Conservation (phyloP, 1,284 basidiomycete species). For the Ganoderma resinaceum region DNA sequence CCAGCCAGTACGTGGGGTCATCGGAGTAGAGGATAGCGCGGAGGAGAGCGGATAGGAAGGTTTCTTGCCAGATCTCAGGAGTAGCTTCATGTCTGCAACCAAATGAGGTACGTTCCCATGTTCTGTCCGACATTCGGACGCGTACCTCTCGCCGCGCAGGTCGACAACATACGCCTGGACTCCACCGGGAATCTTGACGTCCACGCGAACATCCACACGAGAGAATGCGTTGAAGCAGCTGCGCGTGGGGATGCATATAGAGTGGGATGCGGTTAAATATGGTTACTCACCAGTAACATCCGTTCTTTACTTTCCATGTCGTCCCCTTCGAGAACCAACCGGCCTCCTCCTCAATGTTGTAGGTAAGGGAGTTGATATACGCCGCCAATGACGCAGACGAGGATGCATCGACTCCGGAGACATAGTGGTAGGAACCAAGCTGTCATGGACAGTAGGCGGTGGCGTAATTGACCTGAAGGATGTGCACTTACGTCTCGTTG, state of each 20-base stretch:
- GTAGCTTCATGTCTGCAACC: conserved; percentile 85
- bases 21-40: conserved; percentile 95
- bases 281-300: conserved; percentile 88
- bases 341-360: conserved; percentile 90
- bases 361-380: conserved; percentile 97
- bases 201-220: conserved; percentile 94
- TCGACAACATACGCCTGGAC: conserved; percentile 96
- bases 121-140: conserved; percentile 12
- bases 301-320: conserved; percentile 93
- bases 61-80: conserved; percentile 95
- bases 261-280: neutral
- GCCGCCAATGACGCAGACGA: conserved; percentile 97
- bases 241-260: neutral
- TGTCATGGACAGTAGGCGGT: conserved; percentile 41
- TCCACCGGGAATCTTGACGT: conserved; percentile 98
- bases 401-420: conserved; percentile 97
- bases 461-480: conserved; percentile 17
- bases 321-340: conserved; percentile 93
- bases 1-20: conserved; percentile 90
- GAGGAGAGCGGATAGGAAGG: conserved; percentile 92
- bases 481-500: conserved; percentile 79
- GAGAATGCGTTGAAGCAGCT: conserved; percentile 99
- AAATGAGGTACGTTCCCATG: neutral
- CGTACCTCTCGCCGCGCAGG: conserved; percentile 90
- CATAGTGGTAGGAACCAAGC: conserved; percentile 94